A percentile compares a stretch with the other conserved stretches of the same genome.
These are phyloP conservation scores for Endocalyx cinctus DNA, from an alignment of 2,329 filamentous ascomycete species.

Conservation along the genomic window DNA sequence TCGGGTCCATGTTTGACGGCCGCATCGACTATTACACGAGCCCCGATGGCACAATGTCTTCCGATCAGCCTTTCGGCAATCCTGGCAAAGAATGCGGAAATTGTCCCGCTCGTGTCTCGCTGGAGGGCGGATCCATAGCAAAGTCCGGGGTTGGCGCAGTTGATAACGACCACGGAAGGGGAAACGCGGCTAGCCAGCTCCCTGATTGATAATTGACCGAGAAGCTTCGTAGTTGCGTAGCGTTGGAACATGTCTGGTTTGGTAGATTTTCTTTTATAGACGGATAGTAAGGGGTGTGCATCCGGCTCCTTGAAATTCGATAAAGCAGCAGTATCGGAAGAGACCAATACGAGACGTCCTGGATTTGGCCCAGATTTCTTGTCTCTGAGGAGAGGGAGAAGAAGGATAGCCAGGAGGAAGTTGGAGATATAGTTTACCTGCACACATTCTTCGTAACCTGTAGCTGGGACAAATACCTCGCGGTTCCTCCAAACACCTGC, in stretches of 20 bases:
- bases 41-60: conserved; percentile 3
- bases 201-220: conserved; percentile 24
- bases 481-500: conserved; percentile 32
- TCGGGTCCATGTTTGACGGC: conserved; percentile 5
- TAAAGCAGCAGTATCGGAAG: conserved; percentile 19
- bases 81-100: not conserved
- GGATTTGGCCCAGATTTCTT: not conserved
- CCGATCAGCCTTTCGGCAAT: conserved; percentile 5
- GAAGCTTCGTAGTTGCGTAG: conserved; percentile 20
- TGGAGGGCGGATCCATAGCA: conserved; percentile 8
- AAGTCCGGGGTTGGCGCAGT: conserved; percentile 9
- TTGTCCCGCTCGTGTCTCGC: conserved; percentile 2
- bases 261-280: conserved; percentile 5
- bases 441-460: conserved; percentile 35
- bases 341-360: conserved; percentile 14
- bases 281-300: conserved; percentile 8
- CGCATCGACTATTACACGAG: conserved; percentile 9
- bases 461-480: conserved; percentile 16
- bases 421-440: conserved; percentile 49
- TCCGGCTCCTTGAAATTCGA: conserved; percentile 12
- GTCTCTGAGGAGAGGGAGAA: conserved; percentile 37
- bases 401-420: conserved; percentile 39
- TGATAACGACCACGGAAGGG: conserved; percentile 9
- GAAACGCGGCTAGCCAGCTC: conserved; percentile 24
- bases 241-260: conserved; percentile 11